Base-by-base conservation (phyloP, 2,329 filamentous ascomycete genomes). In the Zymoseptoria tritici region DNA sequence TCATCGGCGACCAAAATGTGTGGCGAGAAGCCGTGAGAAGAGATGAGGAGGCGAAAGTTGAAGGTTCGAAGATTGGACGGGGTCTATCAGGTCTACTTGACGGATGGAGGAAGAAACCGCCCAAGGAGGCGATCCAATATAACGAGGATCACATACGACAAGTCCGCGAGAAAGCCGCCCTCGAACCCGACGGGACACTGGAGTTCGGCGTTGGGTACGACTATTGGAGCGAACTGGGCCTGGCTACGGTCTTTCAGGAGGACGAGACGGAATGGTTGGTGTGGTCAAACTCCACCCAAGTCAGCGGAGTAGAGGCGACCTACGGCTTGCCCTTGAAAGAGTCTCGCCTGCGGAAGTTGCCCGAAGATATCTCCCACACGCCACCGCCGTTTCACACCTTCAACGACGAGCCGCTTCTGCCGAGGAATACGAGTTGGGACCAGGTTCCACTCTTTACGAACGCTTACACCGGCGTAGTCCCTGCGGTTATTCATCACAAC, bases 161-260 rank as follows among this genome's bases (percentile, higher is more conserved):
- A 49, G 65, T 68, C 7, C 54, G 62, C 16, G 59, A 57, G 19
- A 71, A 69, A 54, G 67, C 68, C 13, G 63, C 65, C 2, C 50
- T 77, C 1, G 77, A 79, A 59, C 77, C 75, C 60, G 74, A 78
- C 59, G 77, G 75, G 0, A 70, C 73, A 5, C 65, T 64, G 42
- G 70, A 72, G n/a, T 72, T 69, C 55, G 65, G 67, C 20, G 68
- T 72, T 9, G 70, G 68, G 4, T 52, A 72, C 13, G 70, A 71
- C 55, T 71, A 69, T 49, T 61, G 57, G 7, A 66, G 63, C 57
- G 62, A 65, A 8, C 65, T 71, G 11, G 65, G 65, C 2, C 62
- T 69, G 13, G 64, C 64, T 36, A 68, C 67, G 19, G 67, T 64
- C 19, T 67, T 67, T 54, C 62, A 64, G 19, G 66, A 70, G 54